Evolutionary conservation across 2,329 filamentous ascomycete genomes (phyloP).

Genomic region (Byssochlamys sp.): DNA sequence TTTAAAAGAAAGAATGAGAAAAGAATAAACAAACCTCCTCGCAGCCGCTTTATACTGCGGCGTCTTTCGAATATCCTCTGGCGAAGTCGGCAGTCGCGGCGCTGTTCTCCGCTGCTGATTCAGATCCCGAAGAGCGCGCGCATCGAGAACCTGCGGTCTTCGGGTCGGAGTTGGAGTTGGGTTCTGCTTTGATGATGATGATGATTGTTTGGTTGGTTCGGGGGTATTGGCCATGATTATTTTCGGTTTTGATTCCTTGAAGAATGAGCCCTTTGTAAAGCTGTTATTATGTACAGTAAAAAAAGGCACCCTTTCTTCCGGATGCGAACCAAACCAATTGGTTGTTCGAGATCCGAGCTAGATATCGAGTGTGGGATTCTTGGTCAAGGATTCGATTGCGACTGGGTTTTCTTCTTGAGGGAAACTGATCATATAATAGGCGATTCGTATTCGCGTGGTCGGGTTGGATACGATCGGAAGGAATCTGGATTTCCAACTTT

Average conservation of each 20-base stretch:
- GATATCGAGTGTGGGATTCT: no score
- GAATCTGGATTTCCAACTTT: not conserved
- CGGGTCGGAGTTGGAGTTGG: not conserved
- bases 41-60: constrained; percentile 32
- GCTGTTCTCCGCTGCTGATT: not conserved
- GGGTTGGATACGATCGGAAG: not conserved
- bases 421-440: no score
- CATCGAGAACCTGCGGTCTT: not conserved
- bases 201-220: not conserved
- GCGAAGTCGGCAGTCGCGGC: constrained; percentile 6
- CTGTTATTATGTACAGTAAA: no score
- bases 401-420: not conserved
- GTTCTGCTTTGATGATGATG: not conserved
- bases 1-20: not conserved
- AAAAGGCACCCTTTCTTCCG: no score
- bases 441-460: not conserved
- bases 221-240: not conserved
- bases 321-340: no score
- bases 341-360: no score
- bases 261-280: no score
- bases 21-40: constrained; percentile 14
- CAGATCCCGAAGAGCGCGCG: not conserved
- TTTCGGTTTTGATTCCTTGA: no score
- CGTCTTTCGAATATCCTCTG: constrained; percentile 30
- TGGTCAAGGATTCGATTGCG: no score